Conservation (phyloP, 2,329 filamentous ascomycete species). For the Myotisia sp. region DNA sequence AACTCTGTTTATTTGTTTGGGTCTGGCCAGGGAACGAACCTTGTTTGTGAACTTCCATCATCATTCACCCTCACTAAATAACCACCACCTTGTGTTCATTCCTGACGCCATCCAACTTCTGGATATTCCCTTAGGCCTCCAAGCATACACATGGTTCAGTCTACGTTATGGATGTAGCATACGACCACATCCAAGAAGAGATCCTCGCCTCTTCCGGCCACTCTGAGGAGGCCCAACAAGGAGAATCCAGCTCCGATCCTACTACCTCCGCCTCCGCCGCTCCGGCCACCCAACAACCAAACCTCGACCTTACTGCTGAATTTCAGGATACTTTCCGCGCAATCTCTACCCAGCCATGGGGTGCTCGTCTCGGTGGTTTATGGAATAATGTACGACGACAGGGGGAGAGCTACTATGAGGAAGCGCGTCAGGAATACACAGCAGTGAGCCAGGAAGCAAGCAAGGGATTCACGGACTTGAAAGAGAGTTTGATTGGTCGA, state of each 20-base stretch:
- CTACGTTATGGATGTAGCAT: slow-evolving; percentile 75
- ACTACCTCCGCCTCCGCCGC: slow-evolving; percentile 30
- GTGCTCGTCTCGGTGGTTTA: slow-evolving; percentile 71
- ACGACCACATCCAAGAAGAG: slow-evolving; percentile 91
- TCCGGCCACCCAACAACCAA: slow-evolving; percentile 19
- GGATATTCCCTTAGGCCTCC: not conserved
- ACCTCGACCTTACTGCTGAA: slow-evolving; percentile 60
- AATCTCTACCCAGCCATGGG: slow-evolving; percentile 84
- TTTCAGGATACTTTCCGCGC: slow-evolving; percentile 92
- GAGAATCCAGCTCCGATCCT: slow-evolving; percentile 29
- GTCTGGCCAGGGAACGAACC: too few relatives aligned
- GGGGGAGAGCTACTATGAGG: slow-evolving; percentile 79
- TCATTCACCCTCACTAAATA: not conserved
- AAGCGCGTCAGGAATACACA: slow-evolving; percentile 65
- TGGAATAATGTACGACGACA: slow-evolving; percentile 89
- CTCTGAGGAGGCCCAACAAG: slow-evolving; percentile 34
- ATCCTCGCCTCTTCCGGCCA: slow-evolving; percentile 41
- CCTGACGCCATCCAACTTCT: not conserved
- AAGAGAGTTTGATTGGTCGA: slow-evolving; percentile 52
- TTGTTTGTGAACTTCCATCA: too few relatives aligned
- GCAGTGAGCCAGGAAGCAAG: slow-evolving; percentile 67
- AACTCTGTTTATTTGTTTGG: too few relatives aligned
- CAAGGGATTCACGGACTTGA: slow-evolving; percentile 61
- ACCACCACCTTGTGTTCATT: not conserved
- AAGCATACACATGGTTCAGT: not conserved